A percentile compares a stretch with the other conserved stretches of the same genome.
Evolutionary conservation across 1,139 yeast genomes (phyloP).

Genomic region (Pneumocystis oryctolagi): DNA sequence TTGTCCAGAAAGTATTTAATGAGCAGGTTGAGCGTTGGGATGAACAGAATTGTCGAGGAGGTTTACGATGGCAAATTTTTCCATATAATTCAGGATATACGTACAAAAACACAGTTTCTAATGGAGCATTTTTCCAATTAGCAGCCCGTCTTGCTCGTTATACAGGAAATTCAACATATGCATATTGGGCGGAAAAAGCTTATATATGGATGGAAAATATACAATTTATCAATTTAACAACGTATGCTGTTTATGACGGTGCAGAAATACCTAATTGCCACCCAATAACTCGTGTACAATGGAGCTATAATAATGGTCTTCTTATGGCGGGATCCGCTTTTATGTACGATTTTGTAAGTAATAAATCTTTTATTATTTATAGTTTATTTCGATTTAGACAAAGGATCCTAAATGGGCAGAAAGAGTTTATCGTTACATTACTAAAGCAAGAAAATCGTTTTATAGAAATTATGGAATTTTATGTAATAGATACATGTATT

Average conservation of each 20-base stretch:
- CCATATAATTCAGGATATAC: conserved; percentile 61
- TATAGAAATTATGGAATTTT: not conserved
- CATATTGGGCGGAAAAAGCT: conserved; percentile 47
- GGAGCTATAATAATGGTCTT: conserved; percentile 75
- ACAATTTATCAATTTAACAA: conserved; percentile 29
- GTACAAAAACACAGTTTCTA: conserved; percentile 66
- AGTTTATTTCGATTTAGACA: conserved; percentile 25
- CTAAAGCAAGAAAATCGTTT: conserved; percentile 32
- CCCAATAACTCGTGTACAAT: conserved; percentile 37
- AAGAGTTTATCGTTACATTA: conserved; percentile 37
- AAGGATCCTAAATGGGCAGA: conserved; percentile 40
- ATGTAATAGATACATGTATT: not conserved
- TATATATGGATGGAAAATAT: conserved; percentile 56
- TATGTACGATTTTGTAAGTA: conserved; percentile 35
- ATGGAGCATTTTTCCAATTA: conserved; percentile 61
- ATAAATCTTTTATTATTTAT: conserved; percentile 1
- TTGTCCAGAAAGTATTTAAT: conserved; percentile 63
- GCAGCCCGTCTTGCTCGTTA: conserved; percentile 67
- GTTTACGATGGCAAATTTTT: conserved; percentile 76
- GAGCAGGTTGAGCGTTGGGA: conserved; percentile 73
- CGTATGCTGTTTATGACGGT: conserved; percentile 49
- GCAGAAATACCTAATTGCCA: conserved; percentile 50
- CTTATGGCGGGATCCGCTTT: conserved; percentile 59
- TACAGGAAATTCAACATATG: conserved; percentile 48
- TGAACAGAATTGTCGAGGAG: conserved; percentile 47